Conservation (phyloP, 2,329 filamentous ascomycete genomes). For the Aureobasidium leucospermi region DNA sequence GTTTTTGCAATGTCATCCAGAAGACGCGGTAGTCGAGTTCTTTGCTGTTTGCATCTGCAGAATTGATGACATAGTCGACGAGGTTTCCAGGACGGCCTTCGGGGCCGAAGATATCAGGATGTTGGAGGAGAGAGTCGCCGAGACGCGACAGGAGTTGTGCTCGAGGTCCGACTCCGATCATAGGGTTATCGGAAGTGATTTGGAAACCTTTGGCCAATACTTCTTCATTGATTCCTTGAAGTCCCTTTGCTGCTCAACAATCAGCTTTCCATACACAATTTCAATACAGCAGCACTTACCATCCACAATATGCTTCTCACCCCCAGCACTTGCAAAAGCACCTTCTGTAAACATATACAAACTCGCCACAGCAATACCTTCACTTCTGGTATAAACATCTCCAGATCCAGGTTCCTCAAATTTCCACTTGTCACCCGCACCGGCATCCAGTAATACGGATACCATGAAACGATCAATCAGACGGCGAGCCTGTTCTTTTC, state of each 20-base stretch:
- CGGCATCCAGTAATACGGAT: constrained; percentile 71
- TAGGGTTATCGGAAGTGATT: constrained; percentile 65
- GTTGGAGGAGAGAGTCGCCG: constrained; percentile 59
- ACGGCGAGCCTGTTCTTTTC: constrained; percentile 61
- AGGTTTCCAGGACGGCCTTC: constrained; percentile 81
- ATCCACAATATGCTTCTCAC: background rate
- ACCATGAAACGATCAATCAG: constrained; percentile 67
- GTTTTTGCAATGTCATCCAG: constrained; percentile 80
- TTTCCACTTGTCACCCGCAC: constrained; percentile 76
- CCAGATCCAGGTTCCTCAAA: constrained; percentile 82
- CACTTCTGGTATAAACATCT: constrained; percentile 68
- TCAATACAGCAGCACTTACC: background rate
- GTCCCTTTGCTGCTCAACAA: constrained; percentile 47
- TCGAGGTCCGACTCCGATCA: constrained; percentile 77
- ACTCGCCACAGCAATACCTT: constrained; percentile 67
- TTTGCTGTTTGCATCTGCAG: constrained; percentile 67
- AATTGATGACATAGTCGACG: constrained; percentile 80
- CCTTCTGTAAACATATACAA: constrained; percentile 85
- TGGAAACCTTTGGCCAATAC: constrained; percentile 70
- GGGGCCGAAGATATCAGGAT: constrained; percentile 69
- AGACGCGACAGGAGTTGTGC: constrained; percentile 66
- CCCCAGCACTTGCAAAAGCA: constrained; percentile 53
- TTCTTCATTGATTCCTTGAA: constrained; percentile 31
- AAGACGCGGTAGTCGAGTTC: constrained; percentile 77
- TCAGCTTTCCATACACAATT: constrained; percentile 53